Percentiles rank a stretch among this genome's conserved stretches.
These are phyloP conservation scores for Boletus reticuloceps DNA, from an alignment of 768 basidiomycete species.

Conservation along the genomic window DNA sequence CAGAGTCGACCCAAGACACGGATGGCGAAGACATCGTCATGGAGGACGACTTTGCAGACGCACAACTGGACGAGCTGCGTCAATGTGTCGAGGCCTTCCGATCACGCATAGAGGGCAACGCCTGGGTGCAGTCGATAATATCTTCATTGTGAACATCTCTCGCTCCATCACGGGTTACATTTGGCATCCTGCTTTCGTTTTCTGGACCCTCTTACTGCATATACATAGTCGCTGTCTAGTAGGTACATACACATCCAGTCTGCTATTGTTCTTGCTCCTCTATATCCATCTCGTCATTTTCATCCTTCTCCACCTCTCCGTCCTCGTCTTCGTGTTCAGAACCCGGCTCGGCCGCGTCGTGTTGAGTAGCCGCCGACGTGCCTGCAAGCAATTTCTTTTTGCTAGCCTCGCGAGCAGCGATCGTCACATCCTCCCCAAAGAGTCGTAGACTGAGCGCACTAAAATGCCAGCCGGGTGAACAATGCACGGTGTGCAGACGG, in stretches of 20 bases:
- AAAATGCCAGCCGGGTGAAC: neutral
- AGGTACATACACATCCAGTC: slow-evolving; percentile 7
- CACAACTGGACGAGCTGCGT: slow-evolving; percentile 48
- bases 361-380: neutral
- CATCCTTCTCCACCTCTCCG: neutral
- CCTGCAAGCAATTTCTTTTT: slow-evolving; percentile 19
- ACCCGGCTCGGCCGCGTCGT: neutral
- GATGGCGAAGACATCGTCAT: slow-evolving; percentile 47
- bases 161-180: neutral
- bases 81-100: slow-evolving; percentile 63
- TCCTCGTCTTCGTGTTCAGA: slow-evolving; percentile 4
- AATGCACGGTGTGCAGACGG: neutral
- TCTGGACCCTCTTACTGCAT: neutral
- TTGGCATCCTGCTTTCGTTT: neutral
- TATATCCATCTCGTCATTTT: slow-evolving; percentile 8
- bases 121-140: slow-evolving; percentile 71
- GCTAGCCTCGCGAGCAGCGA: slow-evolving; percentile 39
- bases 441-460: slow-evolving; percentile 87
- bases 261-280: slow-evolving; percentile 11
- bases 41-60: slow-evolving; percentile 42
- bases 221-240: slow-evolving; percentile 11
- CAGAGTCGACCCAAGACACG: slow-evolving; percentile 33
- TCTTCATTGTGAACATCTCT: slow-evolving; percentile 31
- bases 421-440: slow-evolving; percentile 77
- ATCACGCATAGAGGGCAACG: slow-evolving; percentile 70